Evolutionary conservation across 768 basidiomycete genomes (phyloP).

Genomic region (Boletus rubropictus): DNA sequence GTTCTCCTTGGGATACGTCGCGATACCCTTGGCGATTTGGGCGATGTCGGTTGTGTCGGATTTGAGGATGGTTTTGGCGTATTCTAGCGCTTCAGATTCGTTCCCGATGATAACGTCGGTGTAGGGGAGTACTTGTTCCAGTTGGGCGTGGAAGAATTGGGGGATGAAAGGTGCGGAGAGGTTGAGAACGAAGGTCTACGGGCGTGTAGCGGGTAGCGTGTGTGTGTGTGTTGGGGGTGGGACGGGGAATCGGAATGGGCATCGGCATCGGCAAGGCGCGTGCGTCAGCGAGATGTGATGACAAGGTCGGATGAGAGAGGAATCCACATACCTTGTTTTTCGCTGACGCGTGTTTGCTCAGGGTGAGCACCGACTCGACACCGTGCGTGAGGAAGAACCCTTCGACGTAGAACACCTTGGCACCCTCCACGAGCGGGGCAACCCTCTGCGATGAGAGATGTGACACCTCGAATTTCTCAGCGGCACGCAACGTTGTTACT

Average conservation of each 20-base stretch:
- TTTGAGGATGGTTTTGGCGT: constrained; percentile 68
- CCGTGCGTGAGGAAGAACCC: constrained; percentile 99
- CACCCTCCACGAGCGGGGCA: constrained; percentile 69
- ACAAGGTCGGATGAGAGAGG: neutral
- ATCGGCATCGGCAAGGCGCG: neutral
- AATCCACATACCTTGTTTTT: constrained; percentile 57
- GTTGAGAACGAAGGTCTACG: constrained; percentile 85
- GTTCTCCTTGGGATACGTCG: constrained; percentile 71
- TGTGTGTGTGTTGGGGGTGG: neutral
- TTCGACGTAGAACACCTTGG: constrained; percentile 89
- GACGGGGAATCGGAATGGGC: too few relatives aligned
- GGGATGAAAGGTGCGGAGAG: constrained; percentile 96
- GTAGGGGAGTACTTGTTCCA: constrained; percentile 77
- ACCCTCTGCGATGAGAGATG: constrained; percentile 76
- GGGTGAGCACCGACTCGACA: constrained; percentile 55
- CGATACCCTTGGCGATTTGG: constrained; percentile 69
- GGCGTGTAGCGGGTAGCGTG: neutral
- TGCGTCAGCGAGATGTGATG: neutral
- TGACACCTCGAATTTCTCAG: constrained; percentile 80
- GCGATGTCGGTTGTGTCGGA: constrained; percentile 60
- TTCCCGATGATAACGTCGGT: constrained; percentile 93
- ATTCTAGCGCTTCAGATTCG: constrained; percentile 88
- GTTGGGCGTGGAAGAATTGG: constrained; percentile 82
- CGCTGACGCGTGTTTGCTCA: constrained; percentile 72
- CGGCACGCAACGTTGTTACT: constrained; percentile 84